Conservation (phyloP, 2,329 filamentous ascomycete genomes). For the Sarocladium kiliense region DNA sequence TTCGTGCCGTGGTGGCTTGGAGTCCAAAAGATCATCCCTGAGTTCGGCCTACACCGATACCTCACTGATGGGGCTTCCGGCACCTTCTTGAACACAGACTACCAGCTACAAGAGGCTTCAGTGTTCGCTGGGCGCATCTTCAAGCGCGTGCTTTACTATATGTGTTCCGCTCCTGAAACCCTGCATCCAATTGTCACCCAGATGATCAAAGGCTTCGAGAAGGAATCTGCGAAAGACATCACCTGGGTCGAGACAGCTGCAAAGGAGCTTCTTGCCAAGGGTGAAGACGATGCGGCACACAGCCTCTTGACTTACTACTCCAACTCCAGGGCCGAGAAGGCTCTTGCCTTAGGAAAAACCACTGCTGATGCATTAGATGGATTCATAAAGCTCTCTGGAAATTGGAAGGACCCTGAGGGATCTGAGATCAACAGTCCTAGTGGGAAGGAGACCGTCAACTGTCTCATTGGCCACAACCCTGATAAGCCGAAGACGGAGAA, state of each 20-base stretch:
- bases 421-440: constrained; percentile 27
- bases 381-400: constrained; percentile 19
- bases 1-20: constrained; percentile 24
- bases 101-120: constrained; percentile 21
- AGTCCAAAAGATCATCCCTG: constrained; percentile 18
- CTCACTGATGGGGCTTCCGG: constrained; percentile 20
- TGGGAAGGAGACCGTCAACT: constrained; percentile 28
- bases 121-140: constrained; percentile 21
- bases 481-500: constrained; percentile 15
- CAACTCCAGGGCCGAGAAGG: constrained; percentile 16
- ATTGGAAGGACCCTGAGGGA: constrained; percentile 19
- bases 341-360: constrained; percentile 16
- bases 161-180: constrained; percentile 18
- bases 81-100: constrained; percentile 20
- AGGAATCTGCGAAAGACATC: constrained; percentile 15
- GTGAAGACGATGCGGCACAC: constrained; percentile 15
- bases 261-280: constrained; percentile 13
- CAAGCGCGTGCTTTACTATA: constrained; percentile 24
- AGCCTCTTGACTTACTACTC: constrained; percentile 19
- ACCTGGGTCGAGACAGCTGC: constrained; percentile 19
- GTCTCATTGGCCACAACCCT: constrained; percentile 24
- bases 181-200: constrained; percentile 20
- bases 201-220: constrained; percentile 19
- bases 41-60: constrained; percentile 22
- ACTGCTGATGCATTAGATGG: constrained; percentile 18